Percentiles rank a stretch among this genome's conserved stretches.
These are phyloP conservation scores for Trichoderma sp. DNA, from an alignment of 2,329 filamentous ascomycete species.

Conservation along the genomic window DNA sequence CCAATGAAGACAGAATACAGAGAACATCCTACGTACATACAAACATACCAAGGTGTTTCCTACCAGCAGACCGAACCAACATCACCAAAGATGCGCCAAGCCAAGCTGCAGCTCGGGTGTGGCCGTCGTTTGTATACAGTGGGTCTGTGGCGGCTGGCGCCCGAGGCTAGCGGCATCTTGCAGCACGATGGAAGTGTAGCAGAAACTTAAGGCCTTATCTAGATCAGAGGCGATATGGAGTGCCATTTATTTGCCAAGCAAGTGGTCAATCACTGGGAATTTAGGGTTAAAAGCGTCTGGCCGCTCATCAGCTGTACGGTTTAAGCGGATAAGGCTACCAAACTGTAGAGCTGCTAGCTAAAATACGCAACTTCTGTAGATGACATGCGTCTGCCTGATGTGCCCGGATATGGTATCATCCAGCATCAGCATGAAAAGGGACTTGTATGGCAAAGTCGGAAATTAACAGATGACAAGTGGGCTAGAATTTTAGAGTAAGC, in stretches of 20 bases:
- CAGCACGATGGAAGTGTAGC: conserved; percentile 7
- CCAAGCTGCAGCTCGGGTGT: conserved; percentile 15
- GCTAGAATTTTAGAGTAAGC: neutral
- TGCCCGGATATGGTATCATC: neutral
- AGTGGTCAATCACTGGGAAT: neutral
- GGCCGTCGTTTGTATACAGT: conserved; percentile 15
- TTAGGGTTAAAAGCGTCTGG: neutral
- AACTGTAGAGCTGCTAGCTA: neutral
- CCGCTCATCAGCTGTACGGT: neutral
- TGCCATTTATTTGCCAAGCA: neutral
- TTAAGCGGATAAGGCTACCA: neutral
- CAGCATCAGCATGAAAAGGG: neutral
- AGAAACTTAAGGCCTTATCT: neutral
- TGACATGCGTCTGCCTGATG: neutral
- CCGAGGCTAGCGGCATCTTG: conserved; percentile 24
- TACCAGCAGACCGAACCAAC: neutral
- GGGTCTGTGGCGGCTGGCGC: conserved; percentile 18
- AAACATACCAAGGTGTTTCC: no score
- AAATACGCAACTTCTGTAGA: neutral
- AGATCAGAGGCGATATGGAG: neutral
- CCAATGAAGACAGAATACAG: neutral
- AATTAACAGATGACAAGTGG: conserved; percentile 9
- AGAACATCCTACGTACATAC: neutral
- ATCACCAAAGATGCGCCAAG: neutral
- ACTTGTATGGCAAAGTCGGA: neutral